phyloP scores from a whole-genome alignment of 2,329 filamentous ascomycete genomes.

The Nothophoma quercina region DNA sequence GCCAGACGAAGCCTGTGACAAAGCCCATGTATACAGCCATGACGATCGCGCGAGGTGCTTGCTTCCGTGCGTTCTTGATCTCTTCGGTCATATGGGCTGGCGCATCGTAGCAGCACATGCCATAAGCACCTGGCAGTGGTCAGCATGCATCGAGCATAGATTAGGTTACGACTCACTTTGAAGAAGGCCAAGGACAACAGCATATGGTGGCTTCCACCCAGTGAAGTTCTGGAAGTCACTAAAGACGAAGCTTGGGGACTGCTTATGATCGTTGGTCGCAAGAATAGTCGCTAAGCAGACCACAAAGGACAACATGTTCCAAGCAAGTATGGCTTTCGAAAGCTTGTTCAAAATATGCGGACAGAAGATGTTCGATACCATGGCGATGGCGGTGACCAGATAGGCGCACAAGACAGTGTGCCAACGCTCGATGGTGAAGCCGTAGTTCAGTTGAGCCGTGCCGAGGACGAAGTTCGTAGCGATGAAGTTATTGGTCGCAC shows the following conservation, averaged over 20 bases:
- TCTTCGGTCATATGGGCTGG: conserved; percentile 64
- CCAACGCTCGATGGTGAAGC: conserved; percentile 63
- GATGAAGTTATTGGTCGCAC: conserved; percentile 63
- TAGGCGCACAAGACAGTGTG: conserved; percentile 64
- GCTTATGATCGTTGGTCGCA: conserved; percentile 62
- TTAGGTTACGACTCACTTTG: conserved; percentile 46
- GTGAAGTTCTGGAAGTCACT: conserved; percentile 62
- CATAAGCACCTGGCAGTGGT: conserved; percentile 52
- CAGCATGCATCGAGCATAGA: background rate
- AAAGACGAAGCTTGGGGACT: conserved; percentile 64
- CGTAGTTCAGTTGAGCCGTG: conserved; percentile 60
- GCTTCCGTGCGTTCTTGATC: conserved; percentile 59
- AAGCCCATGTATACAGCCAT: conserved; percentile 51
- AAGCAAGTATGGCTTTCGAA: conserved; percentile 59
- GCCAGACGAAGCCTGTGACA: conserved; percentile 49
- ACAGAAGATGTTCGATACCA: conserved; percentile 59
- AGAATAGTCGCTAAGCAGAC: conserved; percentile 62
- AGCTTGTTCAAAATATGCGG: conserved; percentile 61
- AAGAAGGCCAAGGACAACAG: conserved; percentile 62
- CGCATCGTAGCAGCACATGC: conserved; percentile 62
- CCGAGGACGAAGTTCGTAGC: conserved; percentile 64
- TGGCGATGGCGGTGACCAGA: conserved; percentile 54
- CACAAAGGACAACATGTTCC: conserved; percentile 63
- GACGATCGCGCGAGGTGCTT: conserved; percentile 58
- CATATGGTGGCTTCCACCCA: conserved; percentile 60